phyloP scores from a whole-genome alignment of 495 filamentous ascomycete genomes.

The Baudoinia panamericana region DNA sequence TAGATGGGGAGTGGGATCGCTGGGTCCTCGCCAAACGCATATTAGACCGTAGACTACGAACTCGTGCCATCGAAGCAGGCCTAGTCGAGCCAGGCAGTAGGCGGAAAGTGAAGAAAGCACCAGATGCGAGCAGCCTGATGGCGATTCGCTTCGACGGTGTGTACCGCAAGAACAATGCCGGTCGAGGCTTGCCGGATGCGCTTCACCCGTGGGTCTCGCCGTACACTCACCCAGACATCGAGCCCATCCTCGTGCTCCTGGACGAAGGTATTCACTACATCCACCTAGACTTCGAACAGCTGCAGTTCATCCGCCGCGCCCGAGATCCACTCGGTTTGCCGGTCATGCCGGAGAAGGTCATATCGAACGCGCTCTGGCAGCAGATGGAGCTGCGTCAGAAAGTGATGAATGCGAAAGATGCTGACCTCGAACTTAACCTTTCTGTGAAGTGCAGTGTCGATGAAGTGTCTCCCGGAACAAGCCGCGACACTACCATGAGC shows the following conservation, averaged over 20 bases:
- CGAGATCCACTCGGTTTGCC: conserved; percentile 42
- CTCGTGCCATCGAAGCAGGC: conserved; percentile 32
- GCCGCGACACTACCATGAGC: conserved; percentile 21
- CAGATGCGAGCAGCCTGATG: conserved; percentile 32
- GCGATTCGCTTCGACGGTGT: conserved; percentile 36
- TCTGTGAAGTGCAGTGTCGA: conserved; percentile 14
- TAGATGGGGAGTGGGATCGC: conserved; percentile 44
- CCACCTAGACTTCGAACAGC: conserved; percentile 47
- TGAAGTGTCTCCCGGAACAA: conserved; percentile 10
- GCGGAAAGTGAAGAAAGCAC: conserved; percentile 28
- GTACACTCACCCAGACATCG: conserved; percentile 40
- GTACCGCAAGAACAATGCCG: conserved; percentile 32
- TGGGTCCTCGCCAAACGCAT: conserved; percentile 44
- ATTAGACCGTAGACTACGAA: conserved; percentile 38
- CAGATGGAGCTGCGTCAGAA: conserved; percentile 42
- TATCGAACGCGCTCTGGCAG: conserved; percentile 44
- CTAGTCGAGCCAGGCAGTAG: conserved; percentile 28
- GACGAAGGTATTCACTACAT: conserved; percentile 49
- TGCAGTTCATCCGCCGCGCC: conserved; percentile 40
- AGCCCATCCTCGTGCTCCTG: conserved; percentile 42
- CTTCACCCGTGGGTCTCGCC: conserved; percentile 34
- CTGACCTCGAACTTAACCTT: conserved; percentile 36
- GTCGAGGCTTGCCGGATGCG: conserved; percentile 29
- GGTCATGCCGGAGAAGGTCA: conserved; percentile 40
- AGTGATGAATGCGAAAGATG: conserved; percentile 41